Evolutionary conservation across 78 protist genomes (phyloP).

Genomic region (Polysphondylium violaceum): DNA sequence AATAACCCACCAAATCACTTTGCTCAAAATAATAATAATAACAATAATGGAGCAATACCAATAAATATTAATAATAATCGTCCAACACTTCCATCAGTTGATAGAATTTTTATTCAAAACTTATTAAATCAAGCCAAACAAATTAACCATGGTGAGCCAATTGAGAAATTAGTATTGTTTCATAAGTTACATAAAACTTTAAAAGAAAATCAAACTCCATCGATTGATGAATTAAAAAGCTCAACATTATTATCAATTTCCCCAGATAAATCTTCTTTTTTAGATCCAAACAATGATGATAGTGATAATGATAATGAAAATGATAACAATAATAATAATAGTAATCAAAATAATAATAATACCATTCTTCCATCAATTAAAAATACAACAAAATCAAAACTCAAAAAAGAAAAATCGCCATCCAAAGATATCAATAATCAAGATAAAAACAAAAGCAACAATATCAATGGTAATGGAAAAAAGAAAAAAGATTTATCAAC

Average conservation of each 20-base stretch:
- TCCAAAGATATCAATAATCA: neutral
- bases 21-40: neutral
- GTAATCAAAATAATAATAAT: neutral
- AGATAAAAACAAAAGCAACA: neutral
- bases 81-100: neutral
- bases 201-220: neutral
- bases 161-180: slow-evolving; percentile 14
- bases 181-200: slow-evolving; percentile 16
- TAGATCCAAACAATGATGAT: neutral
- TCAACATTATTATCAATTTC: slow-evolving; percentile 1
- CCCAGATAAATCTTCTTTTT: slow-evolving; percentile 7
- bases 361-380: neutral
- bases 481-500: neutral
- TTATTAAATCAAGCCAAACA: slow-evolving; percentile 1
- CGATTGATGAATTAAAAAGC: neutral
- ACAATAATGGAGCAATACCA: neutral
- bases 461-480: neutral
- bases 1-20: neutral
- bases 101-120: slow-evolving; percentile 7
- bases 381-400: neutral
- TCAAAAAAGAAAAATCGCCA: neutral
- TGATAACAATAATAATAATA: neutral
- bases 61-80: neutral
- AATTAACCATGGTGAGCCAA: neutral
- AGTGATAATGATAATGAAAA: neutral